Percentiles rank a stretch among this genome's conserved stretches.
These are phyloP conservation scores for Auricularia sp. DNA, from an alignment of 768 basidiomycete genomes.

Conservation along the genomic window DNA sequence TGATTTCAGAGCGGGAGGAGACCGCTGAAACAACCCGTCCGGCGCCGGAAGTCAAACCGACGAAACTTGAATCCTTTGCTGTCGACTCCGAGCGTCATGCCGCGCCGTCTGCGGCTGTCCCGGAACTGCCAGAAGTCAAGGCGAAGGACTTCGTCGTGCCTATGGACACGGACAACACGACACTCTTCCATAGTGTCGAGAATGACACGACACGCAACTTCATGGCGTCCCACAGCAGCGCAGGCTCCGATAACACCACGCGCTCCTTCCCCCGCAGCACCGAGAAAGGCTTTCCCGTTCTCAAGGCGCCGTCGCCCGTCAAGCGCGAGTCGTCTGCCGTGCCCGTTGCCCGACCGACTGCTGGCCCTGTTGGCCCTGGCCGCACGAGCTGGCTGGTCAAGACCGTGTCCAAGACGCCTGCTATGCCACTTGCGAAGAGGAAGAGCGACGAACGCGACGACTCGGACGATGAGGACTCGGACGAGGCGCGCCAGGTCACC, in stretches of 20 bases:
- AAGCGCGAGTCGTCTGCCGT: not conserved
- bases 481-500: not conserved
- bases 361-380: not conserved
- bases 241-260: not conserved
- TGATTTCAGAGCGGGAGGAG: slow-evolving; percentile 67
- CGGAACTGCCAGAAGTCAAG: not conserved
- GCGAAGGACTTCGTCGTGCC: not conserved
- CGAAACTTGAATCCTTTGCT: not conserved
- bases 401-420: not conserved
- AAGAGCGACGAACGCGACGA: not conserved
- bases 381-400: not conserved
- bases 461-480: not conserved
- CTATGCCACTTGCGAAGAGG: not conserved
- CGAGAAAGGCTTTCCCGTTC: not conserved
- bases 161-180: not conserved
- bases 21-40: slow-evolving; percentile 25
- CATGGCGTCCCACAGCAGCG: not conserved
- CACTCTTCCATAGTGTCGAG: not conserved
- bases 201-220: not conserved
- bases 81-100: not conserved
- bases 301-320: not conserved
- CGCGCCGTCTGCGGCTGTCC: not conserved
- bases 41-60: slow-evolving; percentile 1
- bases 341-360: not conserved
- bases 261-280: not conserved